Base-by-base conservation (phyloP, 2,329 filamentous ascomycete species). In the Xylariales sp. region DNA sequence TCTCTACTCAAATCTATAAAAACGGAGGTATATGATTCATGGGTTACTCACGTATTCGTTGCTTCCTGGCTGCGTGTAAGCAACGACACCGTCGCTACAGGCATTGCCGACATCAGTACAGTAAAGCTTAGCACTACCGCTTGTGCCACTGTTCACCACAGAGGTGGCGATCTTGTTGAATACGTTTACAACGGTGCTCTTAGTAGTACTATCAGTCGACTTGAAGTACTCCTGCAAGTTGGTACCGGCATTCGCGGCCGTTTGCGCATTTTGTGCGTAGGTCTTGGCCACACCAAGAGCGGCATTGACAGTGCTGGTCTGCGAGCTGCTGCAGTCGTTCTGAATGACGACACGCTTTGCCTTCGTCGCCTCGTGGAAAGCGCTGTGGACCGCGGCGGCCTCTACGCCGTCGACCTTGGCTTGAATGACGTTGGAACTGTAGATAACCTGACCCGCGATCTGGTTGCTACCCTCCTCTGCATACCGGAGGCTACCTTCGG, bases 151-250 rank as follows among this genome's bases (percentile, higher is more conserved):
- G 8, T 60, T 65, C 14, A 30, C 49, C 7, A 65, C 62, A 9
- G 49, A 34, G 6, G 55, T 55, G n/a, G 62, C 49, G 43, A 65
- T 55, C 41, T 60, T 65, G 23, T 49, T 65, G 55, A 65, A 65
- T 7, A 65, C 56, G 23, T 14, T 14, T 14, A 54, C 62, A 5
- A 65, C 55, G 2, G 62, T 65, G 36, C 41, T 65, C 41, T 32
- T 43, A 39, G 62, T 65, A 57, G 30, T 54, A 7, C 41, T 65
- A 12, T 30, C 28, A 14, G 62, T 65, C 16, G 62, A 65, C 48
- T 65, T 54, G 62, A 65, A 65, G 62, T 65, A 65, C 28, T 65
- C 62, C 49, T 65, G 49, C 18, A 65, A 23, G 41, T 65, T 60
- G 4, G 56, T 65, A 30, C 62, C 56, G 16, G 62, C 56, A 18